Conservation (phyloP, 2,329 filamentous ascomycete species). For the Xylaria arbuscula region DNA sequence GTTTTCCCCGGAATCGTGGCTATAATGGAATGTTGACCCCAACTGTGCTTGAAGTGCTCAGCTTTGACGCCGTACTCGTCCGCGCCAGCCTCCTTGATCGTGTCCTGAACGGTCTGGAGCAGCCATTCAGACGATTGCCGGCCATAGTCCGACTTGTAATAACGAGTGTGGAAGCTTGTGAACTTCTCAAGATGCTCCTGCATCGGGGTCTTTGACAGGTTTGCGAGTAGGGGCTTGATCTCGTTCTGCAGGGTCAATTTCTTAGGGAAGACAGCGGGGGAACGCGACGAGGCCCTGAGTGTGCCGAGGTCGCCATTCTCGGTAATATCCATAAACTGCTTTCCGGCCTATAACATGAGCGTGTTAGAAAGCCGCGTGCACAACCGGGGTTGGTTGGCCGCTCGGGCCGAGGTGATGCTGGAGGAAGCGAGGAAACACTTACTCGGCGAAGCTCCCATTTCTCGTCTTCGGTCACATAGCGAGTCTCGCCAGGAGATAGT, state of each 20-base stretch:
- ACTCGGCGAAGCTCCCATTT: conserved; percentile 93
- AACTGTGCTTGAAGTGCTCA: conserved; percentile 80
- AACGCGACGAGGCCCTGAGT: conserved; percentile 51
- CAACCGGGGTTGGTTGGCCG: background rate
- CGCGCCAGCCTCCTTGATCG: conserved; percentile 77
- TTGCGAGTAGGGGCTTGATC: conserved; percentile 73
- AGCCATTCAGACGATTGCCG: conserved; percentile 90
- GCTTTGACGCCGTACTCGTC: conserved; percentile 73
- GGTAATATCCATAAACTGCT: conserved; percentile 96
- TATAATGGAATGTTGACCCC: conserved; percentile 92
- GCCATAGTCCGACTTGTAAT: conserved; percentile 83
- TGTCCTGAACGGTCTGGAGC: conserved; percentile 76
- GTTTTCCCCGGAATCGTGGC: conserved; percentile 88
- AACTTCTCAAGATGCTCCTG: conserved; percentile 80
- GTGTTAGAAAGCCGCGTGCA: conserved; percentile 35
- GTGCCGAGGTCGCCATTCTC: conserved; percentile 73
- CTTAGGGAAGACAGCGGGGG: conserved; percentile 72
- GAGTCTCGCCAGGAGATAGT: conserved; percentile 81
- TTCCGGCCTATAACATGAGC: conserved; percentile 70
- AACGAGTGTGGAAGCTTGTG: conserved; percentile 82
- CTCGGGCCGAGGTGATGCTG: background rate
- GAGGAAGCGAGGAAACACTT: conserved; percentile 28
- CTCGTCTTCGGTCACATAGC: conserved; percentile 92
- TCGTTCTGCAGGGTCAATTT: conserved; percentile 73
- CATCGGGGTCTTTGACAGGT: conserved; percentile 82